Base-by-base conservation (phyloP, 768 basidiomycete genomes). In the Podaxis sp. region DNA sequence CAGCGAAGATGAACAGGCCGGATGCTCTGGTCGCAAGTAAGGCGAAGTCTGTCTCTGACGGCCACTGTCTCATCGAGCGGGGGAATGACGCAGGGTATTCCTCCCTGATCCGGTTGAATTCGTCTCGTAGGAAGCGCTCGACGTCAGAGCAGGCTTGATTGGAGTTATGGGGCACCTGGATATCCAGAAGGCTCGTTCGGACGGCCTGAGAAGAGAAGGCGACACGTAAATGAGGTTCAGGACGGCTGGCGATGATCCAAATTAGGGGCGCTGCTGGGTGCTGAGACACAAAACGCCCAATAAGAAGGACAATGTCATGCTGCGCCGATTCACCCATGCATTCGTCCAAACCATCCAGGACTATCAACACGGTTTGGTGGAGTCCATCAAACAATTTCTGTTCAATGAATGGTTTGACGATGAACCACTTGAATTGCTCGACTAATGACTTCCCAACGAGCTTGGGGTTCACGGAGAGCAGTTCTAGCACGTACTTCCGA, bases 301-400 rank as follows among this genome's bases (percentile, higher is more conserved):
- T 63, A 4, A 62, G 49, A 2, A 33, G 26, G 10, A 74, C 56
- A 26, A 72, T 56, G 15, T 66, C 56, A 13, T 30, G 50, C 22
- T 71, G 72, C 1, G 53, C 30, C 17, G 54, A 30, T 2, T 63
- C 37, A 6, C 55, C 66, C 0, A 60, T 46, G 20, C 72, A 72
- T 58, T 72, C 74, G 37, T 75, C 74, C 2, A 75, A 58, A 1
- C 71, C 73, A 50, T 75, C 74, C 24, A 58, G 13, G 6, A 50
- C 69, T 66, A 30, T 70, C 56, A 11, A 68, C 57, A 22, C 62
- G 11, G 10, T 38, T 12, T 44, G 20, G 0, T 20, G 4, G 44
- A 48, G 28, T 37, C 33, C n/a, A 13, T 55, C 20, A 2, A 28
- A 44, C 36, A 58, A 12, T 11, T 22, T 33, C 2, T 12, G 17